Percentiles rank a stretch among this genome's conserved stretches.
Conservation (phyloP, 1,284 basidiomycete species). For the Ganoderma lucidum region DNA sequence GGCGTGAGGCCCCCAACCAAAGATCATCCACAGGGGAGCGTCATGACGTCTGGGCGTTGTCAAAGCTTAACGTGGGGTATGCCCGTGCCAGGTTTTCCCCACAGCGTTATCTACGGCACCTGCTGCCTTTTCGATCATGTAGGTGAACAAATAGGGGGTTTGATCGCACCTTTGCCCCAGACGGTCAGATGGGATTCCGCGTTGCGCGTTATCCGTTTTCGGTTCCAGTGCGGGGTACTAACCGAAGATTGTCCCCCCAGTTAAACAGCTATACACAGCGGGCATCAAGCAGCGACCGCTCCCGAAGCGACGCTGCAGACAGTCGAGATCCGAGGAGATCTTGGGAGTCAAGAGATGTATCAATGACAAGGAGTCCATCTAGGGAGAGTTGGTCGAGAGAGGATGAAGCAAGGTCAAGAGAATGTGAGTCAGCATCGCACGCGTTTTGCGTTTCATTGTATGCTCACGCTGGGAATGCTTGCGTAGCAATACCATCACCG, state of each 20-base stretch:
- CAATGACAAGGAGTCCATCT: slow-evolving; percentile 33
- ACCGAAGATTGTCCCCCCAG: slow-evolving; percentile 39
- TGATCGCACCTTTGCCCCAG: background rate
- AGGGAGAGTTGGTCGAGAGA: slow-evolving; percentile 15
- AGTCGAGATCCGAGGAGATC: slow-evolving; percentile 23
- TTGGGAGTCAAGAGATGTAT: slow-evolving; percentile 37
- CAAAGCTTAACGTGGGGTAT: background rate
- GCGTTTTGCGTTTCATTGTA: background rate
- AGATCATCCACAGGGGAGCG: background rate
- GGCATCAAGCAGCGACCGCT: slow-evolving; percentile 31
- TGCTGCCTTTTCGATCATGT: slow-evolving; percentile 9
- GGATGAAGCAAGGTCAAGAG: slow-evolving; percentile 13
- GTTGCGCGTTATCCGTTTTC: background rate
- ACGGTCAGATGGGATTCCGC: background rate
- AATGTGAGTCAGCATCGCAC: background rate
- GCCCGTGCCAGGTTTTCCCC: background rate
- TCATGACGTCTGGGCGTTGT: slow-evolving; percentile 17
- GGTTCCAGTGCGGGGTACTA: background rate
- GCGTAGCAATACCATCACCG: background rate
- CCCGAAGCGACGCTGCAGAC: slow-evolving; percentile 24
- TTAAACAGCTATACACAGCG: slow-evolving; percentile 59
- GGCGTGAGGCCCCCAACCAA: slow-evolving; percentile 20
- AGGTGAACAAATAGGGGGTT: slow-evolving; percentile 10
- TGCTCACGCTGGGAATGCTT: background rate
- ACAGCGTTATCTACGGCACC: slow-evolving; percentile 17